Conservation (phyloP, 495 filamentous ascomycete genomes). For the Aeminium ludgeri region DNA sequence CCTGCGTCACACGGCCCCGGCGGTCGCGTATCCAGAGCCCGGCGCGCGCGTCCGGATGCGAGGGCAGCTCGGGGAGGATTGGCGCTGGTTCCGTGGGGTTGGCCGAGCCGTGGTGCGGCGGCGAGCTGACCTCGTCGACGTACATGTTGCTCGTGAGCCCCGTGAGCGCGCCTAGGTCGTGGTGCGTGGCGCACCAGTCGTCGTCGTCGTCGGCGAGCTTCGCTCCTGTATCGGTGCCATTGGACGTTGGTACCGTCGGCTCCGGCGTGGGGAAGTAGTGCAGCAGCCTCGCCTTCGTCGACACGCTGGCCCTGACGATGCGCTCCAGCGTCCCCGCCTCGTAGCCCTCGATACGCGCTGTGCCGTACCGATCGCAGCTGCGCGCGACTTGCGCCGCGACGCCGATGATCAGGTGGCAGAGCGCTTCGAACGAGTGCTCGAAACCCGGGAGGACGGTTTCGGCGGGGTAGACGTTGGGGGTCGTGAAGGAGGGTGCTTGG, state of each 20-base stretch:
- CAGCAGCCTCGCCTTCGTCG: constrained; percentile 79
- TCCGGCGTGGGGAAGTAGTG: constrained; percentile 66
- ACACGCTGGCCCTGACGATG: constrained; percentile 68
- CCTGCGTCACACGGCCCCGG: constrained; percentile 58
- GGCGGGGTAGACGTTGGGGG: constrained; percentile 71
- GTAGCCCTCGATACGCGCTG: constrained; percentile 59
- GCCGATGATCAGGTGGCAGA: constrained; percentile 77
- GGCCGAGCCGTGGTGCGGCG: too few relatives aligned
- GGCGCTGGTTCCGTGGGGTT: constrained; percentile 1
- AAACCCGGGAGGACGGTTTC: constrained; percentile 54
- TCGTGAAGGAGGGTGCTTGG: constrained; percentile 44
- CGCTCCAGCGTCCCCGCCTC: constrained; percentile 61
- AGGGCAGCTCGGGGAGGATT: constrained; percentile 48
- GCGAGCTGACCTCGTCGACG: constrained; percentile 83
- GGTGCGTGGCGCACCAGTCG: constrained; percentile 91
- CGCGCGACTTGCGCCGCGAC: constrained; percentile 70
- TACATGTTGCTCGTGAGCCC: constrained; percentile 94
- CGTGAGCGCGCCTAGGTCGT: constrained; percentile 85
- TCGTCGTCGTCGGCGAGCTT: constrained; percentile 31
- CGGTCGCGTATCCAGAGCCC: constrained; percentile 88
- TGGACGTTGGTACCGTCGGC: neutral
- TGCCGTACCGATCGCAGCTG: constrained; percentile 76
- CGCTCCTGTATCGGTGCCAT: neutral
- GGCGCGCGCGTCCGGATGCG: constrained; percentile 62
- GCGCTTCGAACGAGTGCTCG: constrained; percentile 47